Evolutionary conservation across 1,139 yeast genomes (phyloP), one percentile per base, ranked within the genome.

Genomic region (Taiozyma onychis): DNA sequence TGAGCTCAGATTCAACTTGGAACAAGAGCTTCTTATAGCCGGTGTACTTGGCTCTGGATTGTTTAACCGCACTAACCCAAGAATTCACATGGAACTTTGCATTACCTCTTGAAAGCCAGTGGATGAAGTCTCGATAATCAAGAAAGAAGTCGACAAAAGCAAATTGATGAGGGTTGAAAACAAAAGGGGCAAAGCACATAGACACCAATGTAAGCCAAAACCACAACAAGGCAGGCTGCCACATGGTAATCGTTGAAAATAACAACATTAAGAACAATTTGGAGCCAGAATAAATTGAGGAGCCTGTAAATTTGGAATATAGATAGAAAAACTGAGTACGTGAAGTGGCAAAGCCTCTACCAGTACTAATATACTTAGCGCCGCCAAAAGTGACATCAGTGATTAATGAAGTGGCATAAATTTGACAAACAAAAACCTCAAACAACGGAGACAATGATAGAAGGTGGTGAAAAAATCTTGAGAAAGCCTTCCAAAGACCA

Each of bases 91-190:
- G 75, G 65, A 74, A 71, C 48, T 66, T 69, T 0, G 77, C 67
- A 57, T 85, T 85, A 0, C 93, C 93, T 54, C 85, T 68, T 2
- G 77, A 74, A 27, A 89, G 65, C 96, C 96, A 89, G 34, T 76
- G 70, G 7, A 88, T 66, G 51, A 76, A 82, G 35, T 76, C 77
- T 42, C 83, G 67, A 62, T 89, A 89, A 62, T 89, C 97, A 22
- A 85, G 63, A 56, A 88, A 82, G 61, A 85, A 89, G 51, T 85
- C 89, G 5, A 69, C 67, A 66, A 81, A 75, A 1, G 83, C 75
- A 65, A 88, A 89, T 62, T 89, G 96, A 63, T 89, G 95, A 0
- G 97, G 96, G 60, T 89, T 89, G 70, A 86, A 89, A 6, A 89
- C 65, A 53, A 85, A 82, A 2, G 97, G 97, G 0, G 95, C 85